Evolutionary conservation across 176 grass and related monocot species (phyloP).

Genomic region (Aechmea fasciata): DNA sequence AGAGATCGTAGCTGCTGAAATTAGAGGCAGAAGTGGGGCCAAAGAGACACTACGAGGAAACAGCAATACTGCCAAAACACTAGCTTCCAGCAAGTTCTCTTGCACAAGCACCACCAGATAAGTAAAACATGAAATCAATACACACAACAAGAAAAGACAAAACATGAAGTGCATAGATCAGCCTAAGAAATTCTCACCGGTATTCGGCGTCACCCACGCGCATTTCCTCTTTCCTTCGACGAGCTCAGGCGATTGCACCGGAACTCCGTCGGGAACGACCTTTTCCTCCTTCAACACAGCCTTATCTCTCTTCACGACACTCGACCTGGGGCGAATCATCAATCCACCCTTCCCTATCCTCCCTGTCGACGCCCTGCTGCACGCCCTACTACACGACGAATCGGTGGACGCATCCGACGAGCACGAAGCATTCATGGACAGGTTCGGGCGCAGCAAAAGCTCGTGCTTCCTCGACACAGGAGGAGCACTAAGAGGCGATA

Average conservation of each 20-base stretch:
- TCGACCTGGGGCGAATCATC: constrained; percentile 18
- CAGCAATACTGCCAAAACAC: no score
- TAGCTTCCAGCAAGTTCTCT: no score
- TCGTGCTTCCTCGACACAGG: constrained; percentile 36
- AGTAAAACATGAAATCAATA: no score
- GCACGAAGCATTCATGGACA: constrained; percentile 58
- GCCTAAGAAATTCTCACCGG: constrained; percentile 35
- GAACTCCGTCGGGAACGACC: constrained; percentile 5
- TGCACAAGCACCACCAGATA: no score
- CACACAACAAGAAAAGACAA: background rate
- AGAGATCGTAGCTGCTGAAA: no score
- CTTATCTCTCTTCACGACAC: constrained; percentile 37
- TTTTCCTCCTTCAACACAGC: constrained; percentile 23
- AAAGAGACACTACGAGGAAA: no score
- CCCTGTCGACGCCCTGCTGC: constrained; percentile 37
- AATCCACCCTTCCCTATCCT: constrained; percentile 22
- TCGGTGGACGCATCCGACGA: constrained; percentile 64
- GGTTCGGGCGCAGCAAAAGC: constrained; percentile 32
- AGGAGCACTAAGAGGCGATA: constrained; percentile 18
- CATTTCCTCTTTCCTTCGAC: constrained; percentile 50
- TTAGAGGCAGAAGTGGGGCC: no score
- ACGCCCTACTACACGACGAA: constrained; percentile 32
- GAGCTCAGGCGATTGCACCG: constrained; percentile 15
- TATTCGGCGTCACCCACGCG: constrained; percentile 70
- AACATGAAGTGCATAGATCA: background rate